A percentile compares a stretch with the other conserved stretches of the same genome.
Evolutionary conservation across 345 rosid genomes (phyloP).

Genomic region (Arabis hirsuta): DNA sequence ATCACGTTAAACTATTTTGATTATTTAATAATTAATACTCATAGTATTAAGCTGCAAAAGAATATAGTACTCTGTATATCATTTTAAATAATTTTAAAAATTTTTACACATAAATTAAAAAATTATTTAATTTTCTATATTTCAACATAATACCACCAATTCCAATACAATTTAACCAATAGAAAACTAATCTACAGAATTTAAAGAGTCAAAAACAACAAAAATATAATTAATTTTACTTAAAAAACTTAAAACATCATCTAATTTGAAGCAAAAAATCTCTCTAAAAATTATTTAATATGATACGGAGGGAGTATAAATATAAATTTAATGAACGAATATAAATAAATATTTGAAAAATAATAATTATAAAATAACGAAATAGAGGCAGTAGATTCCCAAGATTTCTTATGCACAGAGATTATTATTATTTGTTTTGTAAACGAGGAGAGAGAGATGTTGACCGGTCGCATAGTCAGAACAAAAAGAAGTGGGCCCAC

Average conservation of each 20-base stretch:
- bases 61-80: neutral
- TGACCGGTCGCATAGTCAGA: conserved; percentile 51
- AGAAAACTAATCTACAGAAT: too few relatives aligned
- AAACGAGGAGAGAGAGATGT: conserved; percentile 44
- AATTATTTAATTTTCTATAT: too few relatives aligned
- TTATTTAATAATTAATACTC: neutral
- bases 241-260: too few relatives aligned
- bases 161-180: too few relatives aligned
- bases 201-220: too few relatives aligned
- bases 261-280: too few relatives aligned
- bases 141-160: too few relatives aligned
- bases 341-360: neutral
- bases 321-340: neutral
- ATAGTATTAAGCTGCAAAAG: conserved; percentile 21
- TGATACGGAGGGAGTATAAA: neutral
- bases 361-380: neutral
- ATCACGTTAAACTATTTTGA: conserved; percentile 19
- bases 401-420: conserved; percentile 47
- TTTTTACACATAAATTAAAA: too few relatives aligned
- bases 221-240: too few relatives aligned
- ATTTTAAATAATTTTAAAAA: too few relatives aligned
- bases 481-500: conserved; percentile 42
- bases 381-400: conserved; percentile 43
- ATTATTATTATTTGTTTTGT: conserved; percentile 1
- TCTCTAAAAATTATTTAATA: too few relatives aligned